Conservation (phyloP, 495 filamentous ascomycete genomes). For the Trypethelium eluteriae region DNA sequence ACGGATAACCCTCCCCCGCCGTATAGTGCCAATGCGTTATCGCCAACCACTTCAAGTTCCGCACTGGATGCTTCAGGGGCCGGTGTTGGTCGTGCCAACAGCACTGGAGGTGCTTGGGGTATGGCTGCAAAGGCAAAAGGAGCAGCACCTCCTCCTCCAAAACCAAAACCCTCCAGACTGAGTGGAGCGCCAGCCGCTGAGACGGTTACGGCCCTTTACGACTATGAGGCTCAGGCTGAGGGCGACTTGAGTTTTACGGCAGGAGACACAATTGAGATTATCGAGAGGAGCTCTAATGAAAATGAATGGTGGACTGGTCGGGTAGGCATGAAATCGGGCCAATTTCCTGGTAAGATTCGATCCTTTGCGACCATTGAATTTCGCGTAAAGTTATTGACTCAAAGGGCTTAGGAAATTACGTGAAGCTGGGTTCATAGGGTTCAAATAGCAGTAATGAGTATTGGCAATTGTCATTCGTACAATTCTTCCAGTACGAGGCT, state of each 20-base stretch:
- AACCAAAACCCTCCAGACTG: conserved; percentile 76
- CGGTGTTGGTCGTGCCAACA: conserved; percentile 44
- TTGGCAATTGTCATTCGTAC: neutral
- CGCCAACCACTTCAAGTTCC: conserved; percentile 17
- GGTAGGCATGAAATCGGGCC: conserved; percentile 68
- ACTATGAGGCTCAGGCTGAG: conserved; percentile 93
- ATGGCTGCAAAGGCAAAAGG: conserved; percentile 71
- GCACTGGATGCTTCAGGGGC: conserved; percentile 29
- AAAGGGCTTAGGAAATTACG: conserved; percentile 23
- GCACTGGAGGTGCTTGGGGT: conserved; percentile 50
- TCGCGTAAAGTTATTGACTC: conserved; percentile 11
- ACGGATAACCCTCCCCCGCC: conserved; percentile 63
- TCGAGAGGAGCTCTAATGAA: conserved; percentile 68
- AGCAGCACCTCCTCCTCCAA: conserved; percentile 80
- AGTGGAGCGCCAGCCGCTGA: conserved; percentile 57
- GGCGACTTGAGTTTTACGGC: conserved; percentile 87
- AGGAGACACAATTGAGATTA: conserved; percentile 86
- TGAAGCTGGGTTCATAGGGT: conserved; percentile 21
- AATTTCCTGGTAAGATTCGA: conserved; percentile 79
- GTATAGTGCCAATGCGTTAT: conserved; percentile 43
- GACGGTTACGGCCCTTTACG: conserved; percentile 62
- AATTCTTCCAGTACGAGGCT: neutral
- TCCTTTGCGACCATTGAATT: conserved; percentile 12
- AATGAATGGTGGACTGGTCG: conserved; percentile 97
- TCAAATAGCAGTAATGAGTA: neutral